phyloP scores from a whole-genome alignment of 441 rosid genomes.

The Populus hybrid region DNA sequence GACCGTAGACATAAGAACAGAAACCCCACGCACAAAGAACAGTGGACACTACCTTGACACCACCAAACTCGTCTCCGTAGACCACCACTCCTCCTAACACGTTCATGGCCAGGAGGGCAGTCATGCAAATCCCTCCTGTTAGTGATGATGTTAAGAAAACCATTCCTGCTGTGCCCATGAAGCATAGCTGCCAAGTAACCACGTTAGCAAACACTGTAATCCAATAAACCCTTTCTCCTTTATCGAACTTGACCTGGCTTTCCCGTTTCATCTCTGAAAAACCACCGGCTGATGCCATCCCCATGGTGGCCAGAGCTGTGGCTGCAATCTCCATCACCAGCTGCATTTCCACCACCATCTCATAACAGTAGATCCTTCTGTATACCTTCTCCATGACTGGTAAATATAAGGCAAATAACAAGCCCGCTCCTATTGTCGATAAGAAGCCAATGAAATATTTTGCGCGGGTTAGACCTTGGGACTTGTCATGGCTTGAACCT shows the following conservation, averaged over 20 bases:
- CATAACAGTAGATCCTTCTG: slow-evolving; percentile 49
- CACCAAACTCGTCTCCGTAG: slow-evolving; percentile 61
- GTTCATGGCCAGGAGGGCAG: slow-evolving; percentile 66
- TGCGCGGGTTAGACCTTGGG: slow-evolving; percentile 39
- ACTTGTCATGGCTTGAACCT: slow-evolving; percentile 48
- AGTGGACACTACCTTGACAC: slow-evolving; percentile 71
- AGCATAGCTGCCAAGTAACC: slow-evolving; percentile 80
- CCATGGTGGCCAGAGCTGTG: slow-evolving; percentile 61
- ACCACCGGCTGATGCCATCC: slow-evolving; percentile 67
- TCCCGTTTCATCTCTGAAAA: slow-evolving; percentile 57
- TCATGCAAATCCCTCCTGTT: slow-evolving; percentile 82
- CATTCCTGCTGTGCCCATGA: slow-evolving; percentile 79
- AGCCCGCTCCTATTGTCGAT: slow-evolving; percentile 76
- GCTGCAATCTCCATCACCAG: slow-evolving; percentile 70
- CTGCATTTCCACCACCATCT: slow-evolving; percentile 87
- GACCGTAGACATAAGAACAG: slow-evolving; percentile 67
- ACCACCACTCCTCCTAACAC: slow-evolving; percentile 71
- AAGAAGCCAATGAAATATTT: slow-evolving; percentile 69
- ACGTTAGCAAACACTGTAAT: slow-evolving; percentile 46
- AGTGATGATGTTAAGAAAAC: slow-evolving; percentile 73
- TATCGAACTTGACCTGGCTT: slow-evolving; percentile 39
- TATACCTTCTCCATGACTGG: slow-evolving; percentile 77
- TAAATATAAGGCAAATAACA: slow-evolving; percentile 70
- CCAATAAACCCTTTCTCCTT: slow-evolving; percentile 51
- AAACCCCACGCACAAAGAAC: slow-evolving; percentile 80